Percentiles rank a stretch among this genome's conserved stretches.
Evolutionary conservation across 495 filamentous ascomycete species (phyloP).

Genomic region (Penicillium maclennaniae): DNA sequence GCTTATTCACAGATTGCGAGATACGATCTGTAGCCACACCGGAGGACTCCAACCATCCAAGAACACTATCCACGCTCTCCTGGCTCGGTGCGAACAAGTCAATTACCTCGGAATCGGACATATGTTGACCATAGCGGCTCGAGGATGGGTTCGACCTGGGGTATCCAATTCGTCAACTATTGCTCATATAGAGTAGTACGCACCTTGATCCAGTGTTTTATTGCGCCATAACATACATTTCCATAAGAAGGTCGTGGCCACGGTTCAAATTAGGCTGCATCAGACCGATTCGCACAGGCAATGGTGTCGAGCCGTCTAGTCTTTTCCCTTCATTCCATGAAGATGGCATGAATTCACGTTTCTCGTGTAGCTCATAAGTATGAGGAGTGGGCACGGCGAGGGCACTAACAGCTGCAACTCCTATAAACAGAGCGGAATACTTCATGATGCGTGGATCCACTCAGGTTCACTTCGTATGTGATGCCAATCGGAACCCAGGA

Average conservation of each 20-base stretch:
- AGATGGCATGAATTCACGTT: conserved; percentile 30
- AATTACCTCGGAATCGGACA: conserved; percentile 41
- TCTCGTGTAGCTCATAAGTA: conserved; percentile 40
- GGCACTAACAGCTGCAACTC: conserved; percentile 20
- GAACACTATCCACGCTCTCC: conserved; percentile 40
- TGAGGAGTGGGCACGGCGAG: conserved; percentile 29
- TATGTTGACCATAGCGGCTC: conserved; percentile 51
- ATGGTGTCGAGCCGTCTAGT: conserved; percentile 27
- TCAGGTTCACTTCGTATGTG: conserved; percentile 2
- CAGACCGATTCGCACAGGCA: conserved; percentile 55
- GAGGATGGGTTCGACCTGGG: conserved; percentile 41
- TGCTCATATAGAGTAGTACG: neutral
- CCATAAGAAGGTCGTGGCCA: conserved; percentile 53
- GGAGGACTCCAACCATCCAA: conserved; percentile 45
- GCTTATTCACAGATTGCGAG: conserved; percentile 43
- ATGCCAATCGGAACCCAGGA: neutral
- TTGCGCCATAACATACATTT: conserved; percentile 34
- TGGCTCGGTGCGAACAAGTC: conserved; percentile 49
- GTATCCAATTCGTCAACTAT: neutral
- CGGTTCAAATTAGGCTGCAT: conserved; percentile 50
- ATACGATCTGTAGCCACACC: conserved; percentile 47
- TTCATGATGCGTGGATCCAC: conserved; percentile 24
- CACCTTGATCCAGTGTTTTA: too few species aligned
- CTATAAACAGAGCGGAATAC: conserved; percentile 27
- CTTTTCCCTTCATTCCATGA: conserved; percentile 32